Conservation (phyloP, 371 early-diverging fungal species). For the Lichtheimia ramosa region DNA sequence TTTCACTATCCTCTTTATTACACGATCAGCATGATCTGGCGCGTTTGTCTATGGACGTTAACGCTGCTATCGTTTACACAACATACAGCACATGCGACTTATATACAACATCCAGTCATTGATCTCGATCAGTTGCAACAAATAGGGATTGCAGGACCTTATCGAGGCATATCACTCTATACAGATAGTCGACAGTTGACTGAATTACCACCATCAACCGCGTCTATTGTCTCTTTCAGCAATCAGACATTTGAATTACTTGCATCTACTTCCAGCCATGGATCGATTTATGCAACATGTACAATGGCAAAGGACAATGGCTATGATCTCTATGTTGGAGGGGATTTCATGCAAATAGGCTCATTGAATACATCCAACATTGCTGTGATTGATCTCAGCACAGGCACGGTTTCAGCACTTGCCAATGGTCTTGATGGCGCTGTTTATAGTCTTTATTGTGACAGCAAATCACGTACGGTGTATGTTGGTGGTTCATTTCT, state of each 20-base stretch:
- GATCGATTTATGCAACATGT: constrained; percentile 36
- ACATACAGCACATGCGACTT: constrained; percentile 12
- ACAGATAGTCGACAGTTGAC: constrained; percentile 40
- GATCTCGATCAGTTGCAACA: constrained; percentile 33
- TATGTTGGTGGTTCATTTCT: constrained; percentile 48
- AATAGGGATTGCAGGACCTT: constrained; percentile 43
- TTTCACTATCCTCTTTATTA: neutral
- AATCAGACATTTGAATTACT: constrained; percentile 39
- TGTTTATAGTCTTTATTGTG: constrained; percentile 66
- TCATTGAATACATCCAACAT: constrained; percentile 49
- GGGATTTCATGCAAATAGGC: constrained; percentile 40
- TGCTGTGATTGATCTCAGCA: constrained; percentile 46
- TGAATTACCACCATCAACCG: constrained; percentile 29
- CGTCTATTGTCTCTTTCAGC: constrained; percentile 30
- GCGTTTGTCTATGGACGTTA: neutral
- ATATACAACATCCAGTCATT: constrained; percentile 35
- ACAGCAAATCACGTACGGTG: constrained; percentile 38
- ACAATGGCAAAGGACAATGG: constrained; percentile 15
- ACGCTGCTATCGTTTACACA: neutral
- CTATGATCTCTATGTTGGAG: constrained; percentile 50
- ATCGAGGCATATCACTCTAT: constrained; percentile 42
- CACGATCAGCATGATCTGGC: constrained; percentile 6
- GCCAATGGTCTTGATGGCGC: constrained; percentile 70
- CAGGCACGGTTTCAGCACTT: constrained; percentile 44
- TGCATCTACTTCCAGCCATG: constrained; percentile 32